A percentile compares a stretch with the other conserved stretches of the same genome.
These are phyloP conservation scores for Cyclanthera cordifolia DNA, from an alignment of 306 rosid genomes.

Conservation along the genomic window DNA sequence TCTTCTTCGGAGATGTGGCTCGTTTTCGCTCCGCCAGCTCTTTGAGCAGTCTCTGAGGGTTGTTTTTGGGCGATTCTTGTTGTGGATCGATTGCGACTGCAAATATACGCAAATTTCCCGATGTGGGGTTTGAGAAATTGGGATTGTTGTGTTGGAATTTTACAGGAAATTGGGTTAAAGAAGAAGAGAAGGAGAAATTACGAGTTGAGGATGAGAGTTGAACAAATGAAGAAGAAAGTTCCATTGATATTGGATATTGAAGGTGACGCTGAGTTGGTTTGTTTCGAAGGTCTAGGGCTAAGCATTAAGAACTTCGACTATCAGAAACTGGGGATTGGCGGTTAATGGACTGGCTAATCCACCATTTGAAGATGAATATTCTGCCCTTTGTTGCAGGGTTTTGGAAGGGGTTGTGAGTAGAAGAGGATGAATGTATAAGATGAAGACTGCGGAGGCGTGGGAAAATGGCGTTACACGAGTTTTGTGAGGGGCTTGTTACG, in stretches of 20 bases:
- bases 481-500: no score
- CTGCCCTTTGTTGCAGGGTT: constrained; percentile 3
- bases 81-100: constrained; percentile 63
- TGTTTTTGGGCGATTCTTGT: constrained; percentile 54
- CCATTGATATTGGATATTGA: constrained; percentile 29
- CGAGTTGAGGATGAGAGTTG: constrained; percentile 23
- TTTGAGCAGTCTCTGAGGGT: constrained; percentile 77
- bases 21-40: constrained; percentile 81
- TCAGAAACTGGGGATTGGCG: background rate
- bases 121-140: constrained; percentile 16
- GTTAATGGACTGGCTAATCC: background rate
- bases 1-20: constrained; percentile 54
- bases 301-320: background rate
- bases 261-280: background rate
- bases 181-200: constrained; percentile 43
- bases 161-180: constrained; percentile 28
- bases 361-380: background rate
- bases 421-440: constrained; percentile 1
- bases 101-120: constrained; percentile 23
- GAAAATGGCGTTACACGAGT: no score
- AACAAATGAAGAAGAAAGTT: constrained; percentile 56
- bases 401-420: background rate
- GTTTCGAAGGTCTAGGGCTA: background rate
- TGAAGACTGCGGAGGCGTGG: background rate
- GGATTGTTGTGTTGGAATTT: constrained; percentile 28